phyloP scores from a whole-genome alignment of 2,329 filamentous ascomycete species.

The Didymella glomerata region DNA sequence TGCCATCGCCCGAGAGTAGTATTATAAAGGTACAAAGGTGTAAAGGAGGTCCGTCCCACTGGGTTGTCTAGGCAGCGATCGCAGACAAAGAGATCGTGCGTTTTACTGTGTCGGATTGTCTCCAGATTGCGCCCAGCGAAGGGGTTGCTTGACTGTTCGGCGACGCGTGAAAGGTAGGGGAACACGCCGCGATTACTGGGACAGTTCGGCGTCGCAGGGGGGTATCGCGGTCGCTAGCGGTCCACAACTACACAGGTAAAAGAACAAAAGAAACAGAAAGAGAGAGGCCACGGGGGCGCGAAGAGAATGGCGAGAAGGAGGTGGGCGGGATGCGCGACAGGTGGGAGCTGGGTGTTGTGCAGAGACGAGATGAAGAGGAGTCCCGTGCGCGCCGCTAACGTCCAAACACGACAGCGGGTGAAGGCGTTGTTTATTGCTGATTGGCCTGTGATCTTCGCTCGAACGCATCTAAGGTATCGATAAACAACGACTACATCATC shows the following conservation, averaged over 20 bases:
- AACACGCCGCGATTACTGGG: conserved; percentile 19
- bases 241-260: conserved; percentile 7
- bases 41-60: conserved; percentile 8
- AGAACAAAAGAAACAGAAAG: conserved; percentile 20
- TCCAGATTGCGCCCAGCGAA: conserved; percentile 7
- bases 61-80: neutral
- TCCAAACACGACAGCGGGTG: conserved; percentile 9
- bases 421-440: conserved; percentile 14
- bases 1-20: conserved; percentile 39
- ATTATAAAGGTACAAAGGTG: conserved; percentile 16
- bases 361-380: conserved; percentile 20
- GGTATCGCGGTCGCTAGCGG: conserved; percentile 17
- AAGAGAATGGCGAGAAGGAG: conserved; percentile 21
- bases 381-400: conserved; percentile 20
- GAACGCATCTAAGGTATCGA: conserved; percentile 19
- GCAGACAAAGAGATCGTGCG: conserved; percentile 5
- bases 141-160: conserved; percentile 13
- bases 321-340: conserved; percentile 11
- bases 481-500: conserved; percentile 29
- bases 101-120: conserved; percentile 1
- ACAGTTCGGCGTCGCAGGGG: conserved; percentile 9
- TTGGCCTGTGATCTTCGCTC: conserved; percentile 26
- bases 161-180: conserved; percentile 21
- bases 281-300: conserved; percentile 21
- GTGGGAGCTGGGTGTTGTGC: conserved; percentile 13